Evolutionary conservation across 1,284 basidiomycete genomes (phyloP).

Genomic region (Ganoderma sinense): DNA sequence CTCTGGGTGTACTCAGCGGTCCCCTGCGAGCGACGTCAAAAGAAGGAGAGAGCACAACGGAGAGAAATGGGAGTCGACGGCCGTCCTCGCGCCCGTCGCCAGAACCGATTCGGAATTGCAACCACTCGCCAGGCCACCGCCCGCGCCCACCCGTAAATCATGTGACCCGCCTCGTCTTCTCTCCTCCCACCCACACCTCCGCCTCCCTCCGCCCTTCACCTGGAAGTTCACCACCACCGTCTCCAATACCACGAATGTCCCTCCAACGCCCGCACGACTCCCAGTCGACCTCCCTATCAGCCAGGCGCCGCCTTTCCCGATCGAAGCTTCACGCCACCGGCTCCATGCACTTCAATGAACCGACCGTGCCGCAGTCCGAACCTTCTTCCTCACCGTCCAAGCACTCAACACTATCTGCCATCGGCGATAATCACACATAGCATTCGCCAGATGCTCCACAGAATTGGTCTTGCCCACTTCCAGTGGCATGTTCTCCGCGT

Average conservation of each 20-base stretch:
- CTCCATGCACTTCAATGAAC: neutral
- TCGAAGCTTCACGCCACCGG: constrained; percentile 1
- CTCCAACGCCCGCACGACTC: neutral
- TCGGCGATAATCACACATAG: neutral
- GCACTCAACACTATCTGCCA: neutral
- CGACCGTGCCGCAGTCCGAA: constrained; percentile 3
- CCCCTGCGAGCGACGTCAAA: constrained; percentile 9
- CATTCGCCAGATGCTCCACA: neutral
- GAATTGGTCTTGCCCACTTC: neutral
- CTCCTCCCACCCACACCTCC: neutral
- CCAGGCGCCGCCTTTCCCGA: neutral
- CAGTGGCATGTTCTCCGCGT: constrained; percentile 28
- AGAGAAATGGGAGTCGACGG: constrained; percentile 1
- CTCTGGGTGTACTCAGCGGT: constrained; percentile 18
- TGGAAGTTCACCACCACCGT: neutral
- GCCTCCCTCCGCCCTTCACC: too few relatives aligned
- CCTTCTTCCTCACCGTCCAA: neutral
- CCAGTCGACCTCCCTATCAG: neutral
- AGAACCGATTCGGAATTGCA: constrained; percentile 18
- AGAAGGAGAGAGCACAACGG: neutral
- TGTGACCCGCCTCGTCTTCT: constrained; percentile 18
- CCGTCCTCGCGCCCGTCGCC: constrained; percentile 18
- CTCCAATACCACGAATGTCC: neutral
- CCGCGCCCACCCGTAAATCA: constrained; percentile 24
- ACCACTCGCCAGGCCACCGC: constrained; percentile 18